A percentile compares a stretch with the other conserved stretches of the same genome.
phyloP scores from a whole-genome alignment of 345 rosid species.

The Syzygium grande region DNA sequence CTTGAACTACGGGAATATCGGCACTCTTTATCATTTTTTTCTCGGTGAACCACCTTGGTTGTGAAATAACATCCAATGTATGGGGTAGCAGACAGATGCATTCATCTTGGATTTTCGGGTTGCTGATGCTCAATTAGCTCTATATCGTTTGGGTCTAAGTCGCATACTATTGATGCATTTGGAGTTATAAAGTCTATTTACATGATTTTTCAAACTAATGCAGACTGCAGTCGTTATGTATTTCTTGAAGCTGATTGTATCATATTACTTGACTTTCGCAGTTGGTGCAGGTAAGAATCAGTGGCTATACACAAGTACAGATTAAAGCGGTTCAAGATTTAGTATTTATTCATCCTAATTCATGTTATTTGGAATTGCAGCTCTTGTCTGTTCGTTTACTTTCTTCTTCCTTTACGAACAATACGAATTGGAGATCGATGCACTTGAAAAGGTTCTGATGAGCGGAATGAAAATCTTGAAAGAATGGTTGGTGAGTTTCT shows the following conservation, averaged over 20 bases:
- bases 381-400: constrained; percentile 54
- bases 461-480: constrained; percentile 13
- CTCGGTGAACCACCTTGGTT: not conserved
- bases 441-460: constrained; percentile 19
- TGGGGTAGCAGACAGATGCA: not conserved
- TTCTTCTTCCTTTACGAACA: constrained; percentile 78
- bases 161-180: not conserved
- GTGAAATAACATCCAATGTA: not conserved
- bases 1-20: not conserved
- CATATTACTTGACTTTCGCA: constrained; percentile 23
- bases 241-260: constrained; percentile 30
- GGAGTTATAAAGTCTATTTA: not conserved
- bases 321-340: not conserved
- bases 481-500: constrained; percentile 16
- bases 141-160: not conserved
- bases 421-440: constrained; percentile 61
- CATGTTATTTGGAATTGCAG: constrained; percentile 32
- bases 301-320: not conserved
- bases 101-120: not conserved
- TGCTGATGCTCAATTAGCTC: not conserved
- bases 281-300: constrained; percentile 44
- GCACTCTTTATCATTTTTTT: not conserved
- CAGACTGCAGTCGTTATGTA: constrained; percentile 43
- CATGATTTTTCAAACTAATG: not conserved
- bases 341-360: constrained; percentile 5